Conservation (phyloP, 2,329 filamentous ascomycete genomes). For the Salinomyces thailandicus region DNA sequence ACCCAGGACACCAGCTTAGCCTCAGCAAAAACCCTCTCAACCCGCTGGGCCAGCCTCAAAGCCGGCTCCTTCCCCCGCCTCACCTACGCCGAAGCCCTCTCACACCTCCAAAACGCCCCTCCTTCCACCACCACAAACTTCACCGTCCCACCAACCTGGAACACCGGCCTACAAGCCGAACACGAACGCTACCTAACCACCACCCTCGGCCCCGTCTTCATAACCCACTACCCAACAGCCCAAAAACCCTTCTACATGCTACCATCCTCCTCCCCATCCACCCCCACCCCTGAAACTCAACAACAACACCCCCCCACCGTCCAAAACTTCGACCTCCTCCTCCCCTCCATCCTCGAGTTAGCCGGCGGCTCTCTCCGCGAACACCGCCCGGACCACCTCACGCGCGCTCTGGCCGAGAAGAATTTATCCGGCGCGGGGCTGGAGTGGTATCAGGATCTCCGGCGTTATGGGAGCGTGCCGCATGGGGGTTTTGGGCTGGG, state of each 20-base stretch:
- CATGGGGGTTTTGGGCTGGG: constrained; percentile 87
- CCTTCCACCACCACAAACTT: constrained; percentile 43
- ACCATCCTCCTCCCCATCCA: constrained; percentile 33
- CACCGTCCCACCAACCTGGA: constrained; percentile 58
- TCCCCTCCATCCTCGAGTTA: constrained; percentile 77
- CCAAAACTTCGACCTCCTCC: constrained; percentile 81
- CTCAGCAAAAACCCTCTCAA: constrained; percentile 44
- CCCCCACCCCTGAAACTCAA: constrained; percentile 1
- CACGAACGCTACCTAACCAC: constrained; percentile 83
- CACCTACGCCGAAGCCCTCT: constrained; percentile 70
- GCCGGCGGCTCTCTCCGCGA: constrained; percentile 85
- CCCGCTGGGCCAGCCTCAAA: constrained; percentile 61
- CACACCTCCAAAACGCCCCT: constrained; percentile 48
- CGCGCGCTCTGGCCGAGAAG: constrained; percentile 59
- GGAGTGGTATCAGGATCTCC: constrained; percentile 80
- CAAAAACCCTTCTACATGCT: constrained; percentile 92
- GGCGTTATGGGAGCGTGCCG: constrained; percentile 81
- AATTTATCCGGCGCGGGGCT: constrained; percentile 45
- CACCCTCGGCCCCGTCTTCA: constrained; percentile 64
- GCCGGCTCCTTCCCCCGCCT: constrained; percentile 74
- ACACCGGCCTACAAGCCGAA: constrained; percentile 69
- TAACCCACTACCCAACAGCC: constrained; percentile 80
- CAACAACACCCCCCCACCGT: constrained; percentile 45
- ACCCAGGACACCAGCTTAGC: constrained; percentile 23
- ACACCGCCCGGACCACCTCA: constrained; percentile 57